Conservation (phyloP, 768 basidiomycete genomes). For the Mycena belliarum region DNA sequence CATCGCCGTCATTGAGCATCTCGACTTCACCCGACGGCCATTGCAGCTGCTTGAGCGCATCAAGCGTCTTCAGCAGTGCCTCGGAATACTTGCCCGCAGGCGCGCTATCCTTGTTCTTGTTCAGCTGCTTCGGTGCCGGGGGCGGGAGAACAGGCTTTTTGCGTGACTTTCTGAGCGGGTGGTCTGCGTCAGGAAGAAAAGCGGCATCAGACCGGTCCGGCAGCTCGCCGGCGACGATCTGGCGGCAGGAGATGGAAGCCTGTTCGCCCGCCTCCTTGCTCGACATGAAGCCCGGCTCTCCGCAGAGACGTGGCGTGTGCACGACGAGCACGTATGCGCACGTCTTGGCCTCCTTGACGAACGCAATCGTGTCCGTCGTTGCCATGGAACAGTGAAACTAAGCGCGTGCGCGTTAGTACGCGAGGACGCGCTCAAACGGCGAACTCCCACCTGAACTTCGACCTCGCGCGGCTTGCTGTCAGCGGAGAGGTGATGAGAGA, state of each 20-base stretch:
- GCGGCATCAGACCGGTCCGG: conserved; percentile 28
- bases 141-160: conserved; percentile 51
- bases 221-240: conserved; percentile 54
- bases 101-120: conserved; percentile 18
- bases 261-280: conserved; percentile 66
- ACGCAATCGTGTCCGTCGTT: conserved; percentile 85
- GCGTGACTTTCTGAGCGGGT: conserved; percentile 54
- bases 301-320: conserved; percentile 92
- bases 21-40: conserved; percentile 42
- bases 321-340: conserved; percentile 94
- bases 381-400: conserved; percentile 97
- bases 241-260: conserved; percentile 74
- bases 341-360: conserved; percentile 91
- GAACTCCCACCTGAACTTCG: conserved; percentile 81
- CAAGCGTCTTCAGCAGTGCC: conserved; percentile 40
- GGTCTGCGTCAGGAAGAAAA: conserved; percentile 50
- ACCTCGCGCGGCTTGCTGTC: conserved; percentile 70
- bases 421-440: background rate
- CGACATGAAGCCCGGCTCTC: conserved; percentile 90
- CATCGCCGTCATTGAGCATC: conserved; percentile 39
- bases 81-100: conserved; percentile 31
- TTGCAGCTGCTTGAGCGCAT: conserved; percentile 34
- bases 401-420: conserved; percentile 13
- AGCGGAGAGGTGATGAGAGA: background rate
- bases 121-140: conserved; percentile 30